A percentile compares a stretch with the other conserved stretches of the same genome.
Conservation (phyloP, 176 grass and related monocot genomes). For the Aegilops longissima region DNA sequence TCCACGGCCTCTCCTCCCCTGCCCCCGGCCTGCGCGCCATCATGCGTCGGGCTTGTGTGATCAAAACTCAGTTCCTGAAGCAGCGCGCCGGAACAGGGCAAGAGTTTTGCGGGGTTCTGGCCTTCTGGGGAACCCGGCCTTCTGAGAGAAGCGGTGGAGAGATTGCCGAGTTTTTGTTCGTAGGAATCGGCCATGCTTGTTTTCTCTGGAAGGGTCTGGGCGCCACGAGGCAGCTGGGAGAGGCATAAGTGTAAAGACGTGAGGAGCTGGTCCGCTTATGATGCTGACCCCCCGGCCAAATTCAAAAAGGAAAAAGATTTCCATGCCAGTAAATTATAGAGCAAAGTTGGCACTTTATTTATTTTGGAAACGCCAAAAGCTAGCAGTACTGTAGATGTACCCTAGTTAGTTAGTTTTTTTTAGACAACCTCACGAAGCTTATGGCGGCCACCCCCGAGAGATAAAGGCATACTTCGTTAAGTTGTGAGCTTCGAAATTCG, state of each 20-base stretch:
- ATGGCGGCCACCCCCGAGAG: too few relatives aligned
- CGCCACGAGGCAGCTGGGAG: not conserved
- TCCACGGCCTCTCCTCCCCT: conserved; percentile 50
- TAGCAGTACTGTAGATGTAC: too few relatives aligned
- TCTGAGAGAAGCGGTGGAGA: not conserved
- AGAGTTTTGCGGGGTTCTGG: not conserved
- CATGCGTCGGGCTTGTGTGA: not conserved
- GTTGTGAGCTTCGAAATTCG: too few relatives aligned
- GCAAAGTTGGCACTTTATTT: too few relatives aligned
- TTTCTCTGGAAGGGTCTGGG: conserved; percentile 25
- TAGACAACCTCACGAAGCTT: too few relatives aligned
- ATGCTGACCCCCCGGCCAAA: not conserved
- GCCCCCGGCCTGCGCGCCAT: conserved; percentile 23
- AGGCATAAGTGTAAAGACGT: not conserved
- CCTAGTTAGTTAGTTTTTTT: too few relatives aligned
- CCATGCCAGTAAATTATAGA: too few relatives aligned
- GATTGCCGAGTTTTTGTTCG: not conserved
- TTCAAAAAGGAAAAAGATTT: too few relatives aligned
- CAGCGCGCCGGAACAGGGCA: not conserved
- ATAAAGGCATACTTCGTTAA: too few relatives aligned
- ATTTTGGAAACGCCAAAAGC: too few relatives aligned
- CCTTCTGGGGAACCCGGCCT: not conserved
- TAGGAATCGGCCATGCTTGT: not conserved
- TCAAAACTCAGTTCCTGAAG: not conserved
- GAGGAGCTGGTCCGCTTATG: not conserved